Evolutionary conservation across 2,329 filamentous ascomycete species (phyloP).

Genomic region (Monilinia vaccinii-corymbosi): DNA sequence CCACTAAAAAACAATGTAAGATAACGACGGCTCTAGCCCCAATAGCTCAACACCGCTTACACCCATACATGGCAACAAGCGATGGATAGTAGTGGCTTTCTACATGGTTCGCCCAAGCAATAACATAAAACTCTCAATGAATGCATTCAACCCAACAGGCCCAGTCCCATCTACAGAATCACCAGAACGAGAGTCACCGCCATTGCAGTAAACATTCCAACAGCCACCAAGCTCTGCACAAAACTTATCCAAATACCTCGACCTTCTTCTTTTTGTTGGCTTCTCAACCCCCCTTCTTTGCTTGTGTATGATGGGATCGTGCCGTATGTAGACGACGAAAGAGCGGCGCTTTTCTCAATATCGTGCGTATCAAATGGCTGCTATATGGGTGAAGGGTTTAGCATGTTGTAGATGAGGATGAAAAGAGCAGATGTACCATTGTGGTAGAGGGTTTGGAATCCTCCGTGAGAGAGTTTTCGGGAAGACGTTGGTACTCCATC

Average conservation of each 20-base stretch:
- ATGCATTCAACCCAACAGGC: neutral
- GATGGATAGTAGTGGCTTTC: neutral
- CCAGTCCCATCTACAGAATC: neutral
- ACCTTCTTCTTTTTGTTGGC: neutral
- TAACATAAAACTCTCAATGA: neutral
- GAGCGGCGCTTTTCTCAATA: neutral
- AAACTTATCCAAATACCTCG: slow-evolving; percentile 5
- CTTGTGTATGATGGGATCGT: neutral
- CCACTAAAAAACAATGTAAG: neutral
- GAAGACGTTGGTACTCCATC: slow-evolving; percentile 5
- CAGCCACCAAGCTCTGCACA: slow-evolving; percentile 5
- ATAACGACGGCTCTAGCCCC: neutral
- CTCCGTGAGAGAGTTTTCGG: neutral
- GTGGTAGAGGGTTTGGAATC: neutral
- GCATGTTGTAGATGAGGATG: neutral
- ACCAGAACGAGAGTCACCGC: neutral
- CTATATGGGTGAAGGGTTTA: neutral
- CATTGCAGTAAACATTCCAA: slow-evolving; percentile 6
- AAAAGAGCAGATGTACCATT: neutral
- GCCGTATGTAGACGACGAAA: neutral
- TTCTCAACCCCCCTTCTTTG: neutral
- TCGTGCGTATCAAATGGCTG: slow-evolving; percentile 2
- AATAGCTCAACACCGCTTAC: neutral
- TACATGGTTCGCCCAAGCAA: neutral
- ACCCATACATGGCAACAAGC: neutral